Conservation (phyloP, 192 early-diverging fungal genomes). For the Backusella psychrophila region DNA sequence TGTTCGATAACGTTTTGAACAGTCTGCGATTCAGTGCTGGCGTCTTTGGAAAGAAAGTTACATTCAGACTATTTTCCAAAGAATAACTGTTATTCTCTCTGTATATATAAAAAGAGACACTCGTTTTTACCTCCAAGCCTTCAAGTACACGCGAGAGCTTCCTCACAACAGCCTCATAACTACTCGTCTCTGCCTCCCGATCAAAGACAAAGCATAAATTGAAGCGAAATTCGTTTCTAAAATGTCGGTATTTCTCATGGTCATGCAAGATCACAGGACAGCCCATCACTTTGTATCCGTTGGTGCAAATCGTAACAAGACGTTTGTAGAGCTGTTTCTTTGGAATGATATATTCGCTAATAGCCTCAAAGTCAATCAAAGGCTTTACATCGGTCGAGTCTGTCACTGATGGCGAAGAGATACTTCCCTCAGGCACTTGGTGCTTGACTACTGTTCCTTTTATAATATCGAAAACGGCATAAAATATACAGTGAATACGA, state of each 20-base stretch:
- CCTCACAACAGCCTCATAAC: slow-evolving; percentile 86
- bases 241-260: slow-evolving; percentile 52
- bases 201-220: slow-evolving; percentile 97
- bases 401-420: slow-evolving; percentile 32
- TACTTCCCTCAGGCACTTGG: slow-evolving; percentile 76
- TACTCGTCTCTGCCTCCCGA: slow-evolving; percentile 69
- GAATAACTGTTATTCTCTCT: not conserved
- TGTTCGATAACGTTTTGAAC: slow-evolving; percentile 84
- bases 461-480: slow-evolving; percentile 71
- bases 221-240: slow-evolving; percentile 84
- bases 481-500: slow-evolving; percentile 74
- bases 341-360: slow-evolving; percentile 84
- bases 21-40: slow-evolving; percentile 26
- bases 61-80: slow-evolving; percentile 50
- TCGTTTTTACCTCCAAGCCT: slow-evolving; percentile 66
- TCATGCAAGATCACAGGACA: slow-evolving; percentile 73
- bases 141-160: slow-evolving; percentile 83
- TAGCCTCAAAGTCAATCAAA: slow-evolving; percentile 72
- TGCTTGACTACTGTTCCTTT: slow-evolving; percentile 76
- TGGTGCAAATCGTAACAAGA: slow-evolving; percentile 71
- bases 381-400: slow-evolving; percentile 28
- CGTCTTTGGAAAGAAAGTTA: slow-evolving; percentile 51
- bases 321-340: slow-evolving; percentile 73
- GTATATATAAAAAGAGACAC: not conserved
- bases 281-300: slow-evolving; percentile 71